A percentile compares a stretch with the other conserved stretches of the same genome.
phyloP scores from a whole-genome alignment of 192 early-diverging fungal genomes.

The Mortierella hygrophila region DNA sequence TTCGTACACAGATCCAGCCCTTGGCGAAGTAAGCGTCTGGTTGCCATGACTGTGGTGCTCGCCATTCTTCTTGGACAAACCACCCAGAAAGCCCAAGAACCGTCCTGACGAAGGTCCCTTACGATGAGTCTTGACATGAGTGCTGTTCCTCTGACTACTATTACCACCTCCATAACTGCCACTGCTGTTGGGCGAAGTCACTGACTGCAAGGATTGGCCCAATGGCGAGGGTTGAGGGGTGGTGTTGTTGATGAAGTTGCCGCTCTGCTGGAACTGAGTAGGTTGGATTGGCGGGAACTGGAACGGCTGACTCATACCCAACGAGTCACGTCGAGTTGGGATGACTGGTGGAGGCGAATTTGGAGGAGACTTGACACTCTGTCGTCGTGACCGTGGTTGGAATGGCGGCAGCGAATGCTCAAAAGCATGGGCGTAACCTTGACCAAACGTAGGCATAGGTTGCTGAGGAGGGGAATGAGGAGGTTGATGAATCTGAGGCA shows the following conservation, averaged over 20 bases:
- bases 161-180: not conserved
- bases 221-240: not conserved
- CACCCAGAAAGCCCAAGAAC: constrained; percentile 40
- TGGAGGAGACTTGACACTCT: constrained; percentile 22
- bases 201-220: not conserved
- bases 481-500: not conserved
- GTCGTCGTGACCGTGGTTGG: constrained; percentile 2
- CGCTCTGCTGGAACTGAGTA: not conserved
- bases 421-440: constrained; percentile 1
- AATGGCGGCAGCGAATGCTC: not conserved
- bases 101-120: constrained; percentile 47
- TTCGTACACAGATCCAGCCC: not conserved
- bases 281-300: not conserved
- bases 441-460: constrained; percentile 17
- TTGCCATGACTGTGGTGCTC: constrained; percentile 5
- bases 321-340: constrained; percentile 29
- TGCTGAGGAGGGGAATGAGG: constrained; percentile 28
- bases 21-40: not conserved
- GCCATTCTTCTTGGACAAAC: constrained; percentile 45
- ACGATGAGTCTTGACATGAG: constrained; percentile 27
- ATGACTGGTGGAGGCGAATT: constrained; percentile 28
- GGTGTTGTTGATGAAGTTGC: not conserved
- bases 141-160: constrained; percentile 1
- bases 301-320: constrained; percentile 14
- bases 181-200: not conserved